Evolutionary conservation across 192 early-diverging fungal species (phyloP).

Genomic region (Kickxella alabastrina): DNA sequence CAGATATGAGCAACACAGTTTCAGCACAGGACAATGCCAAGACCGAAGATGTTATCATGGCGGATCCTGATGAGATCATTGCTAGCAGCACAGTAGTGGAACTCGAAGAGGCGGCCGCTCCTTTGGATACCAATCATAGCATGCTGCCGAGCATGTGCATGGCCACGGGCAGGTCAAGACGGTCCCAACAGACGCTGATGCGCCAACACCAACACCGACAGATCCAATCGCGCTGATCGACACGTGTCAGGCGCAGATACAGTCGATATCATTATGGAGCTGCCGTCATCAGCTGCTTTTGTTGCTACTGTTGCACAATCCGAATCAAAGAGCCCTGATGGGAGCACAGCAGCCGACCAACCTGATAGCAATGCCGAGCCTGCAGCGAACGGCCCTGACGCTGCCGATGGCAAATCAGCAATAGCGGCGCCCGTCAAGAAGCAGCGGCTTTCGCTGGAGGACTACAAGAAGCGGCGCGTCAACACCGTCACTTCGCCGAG

Average conservation of each 20-base stretch:
- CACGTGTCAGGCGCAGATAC: too few species aligned
- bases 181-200: conserved; percentile 37
- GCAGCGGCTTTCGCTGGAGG: conserved; percentile 45
- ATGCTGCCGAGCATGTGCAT: neutral
- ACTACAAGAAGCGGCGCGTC: conserved; percentile 48
- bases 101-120: neutral
- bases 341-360: too few species aligned
- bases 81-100: neutral
- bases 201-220: conserved; percentile 34
- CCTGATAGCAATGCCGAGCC: neutral
- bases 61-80: neutral
- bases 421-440: conserved; percentile 24
- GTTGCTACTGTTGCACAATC: neutral
- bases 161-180: conserved; percentile 19
- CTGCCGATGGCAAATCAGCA: neutral
- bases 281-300: neutral
- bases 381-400: conserved; percentile 3
- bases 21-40: neutral
- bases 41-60: neutral
- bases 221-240: conserved; percentile 2
- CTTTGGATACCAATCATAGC: neutral
- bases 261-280: too few species aligned
- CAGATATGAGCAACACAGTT: neutral
- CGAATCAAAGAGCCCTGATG: neutral
- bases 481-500: conserved; percentile 7